These are phyloP conservation scores for Fraxinus xanthoxyloides DNA, from an alignment of 305 asterid genomes.

Conservation along the genomic window DNA sequence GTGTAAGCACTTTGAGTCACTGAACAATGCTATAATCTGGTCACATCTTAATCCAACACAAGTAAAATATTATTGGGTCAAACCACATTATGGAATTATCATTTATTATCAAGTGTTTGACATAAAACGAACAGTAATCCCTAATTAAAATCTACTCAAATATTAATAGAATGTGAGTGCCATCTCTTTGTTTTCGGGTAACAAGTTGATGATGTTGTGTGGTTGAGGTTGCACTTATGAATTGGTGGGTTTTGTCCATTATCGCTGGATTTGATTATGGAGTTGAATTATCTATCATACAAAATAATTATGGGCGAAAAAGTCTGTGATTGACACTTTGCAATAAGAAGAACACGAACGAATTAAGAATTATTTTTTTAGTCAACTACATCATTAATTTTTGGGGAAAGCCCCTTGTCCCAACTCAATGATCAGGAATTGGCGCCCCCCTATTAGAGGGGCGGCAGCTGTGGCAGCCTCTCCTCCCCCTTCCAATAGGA, in stretches of 20 bases:
- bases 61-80: not conserved
- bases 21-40: not conserved
- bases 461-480: no score
- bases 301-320: not conserved
- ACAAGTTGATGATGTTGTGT: not conserved
- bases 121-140: not conserved
- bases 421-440: no score
- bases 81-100: not conserved
- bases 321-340: not conserved
- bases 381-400: not conserved
- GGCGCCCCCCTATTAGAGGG: no score
- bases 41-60: not conserved
- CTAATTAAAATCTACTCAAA: not conserved
- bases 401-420: no score
- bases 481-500: no score
- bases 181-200: no score
- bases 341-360: not conserved
- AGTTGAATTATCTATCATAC: not conserved
- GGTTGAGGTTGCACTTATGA: not conserved
- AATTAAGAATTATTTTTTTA: no score
- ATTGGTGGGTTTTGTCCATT: not conserved
- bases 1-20: not conserved
- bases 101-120: not conserved
- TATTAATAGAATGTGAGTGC: not conserved
- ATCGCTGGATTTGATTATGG: not conserved